Percentiles rank a stretch among this genome's conserved stretches.
Conservation (phyloP, 2,329 filamentous ascomycete species). For the Colletotrichum sp. region DNA sequence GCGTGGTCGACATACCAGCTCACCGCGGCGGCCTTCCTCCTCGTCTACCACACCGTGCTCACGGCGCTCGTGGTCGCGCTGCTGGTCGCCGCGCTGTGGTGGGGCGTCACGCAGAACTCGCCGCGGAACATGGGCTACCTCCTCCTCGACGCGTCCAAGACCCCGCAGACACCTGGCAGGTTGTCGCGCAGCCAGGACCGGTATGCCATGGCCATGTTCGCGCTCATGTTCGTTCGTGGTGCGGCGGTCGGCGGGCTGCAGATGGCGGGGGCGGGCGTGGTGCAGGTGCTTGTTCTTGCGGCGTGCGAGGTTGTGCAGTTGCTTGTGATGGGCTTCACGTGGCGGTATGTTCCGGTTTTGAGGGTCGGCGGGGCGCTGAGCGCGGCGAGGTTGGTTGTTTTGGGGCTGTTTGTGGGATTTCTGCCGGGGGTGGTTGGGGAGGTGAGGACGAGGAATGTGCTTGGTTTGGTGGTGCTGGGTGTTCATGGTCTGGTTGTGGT, state of each 20-base stretch:
- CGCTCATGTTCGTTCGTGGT: slow-evolving; percentile 67
- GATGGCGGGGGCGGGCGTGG: slow-evolving; percentile 46
- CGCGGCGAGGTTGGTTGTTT: neutral
- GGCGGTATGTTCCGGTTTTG: neutral
- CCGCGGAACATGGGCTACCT: slow-evolving; percentile 30
- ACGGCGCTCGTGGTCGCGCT: slow-evolving; percentile 20
- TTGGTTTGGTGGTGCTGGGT: neutral
- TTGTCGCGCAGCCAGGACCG: slow-evolving; percentile 59
- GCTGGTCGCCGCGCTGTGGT: slow-evolving; percentile 28
- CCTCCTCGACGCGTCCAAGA: slow-evolving; percentile 60
- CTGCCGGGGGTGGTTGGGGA: neutral
- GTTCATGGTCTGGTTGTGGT: neutral
- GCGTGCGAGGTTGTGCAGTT: slow-evolving; percentile 72
- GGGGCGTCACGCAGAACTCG: slow-evolving; percentile 25
- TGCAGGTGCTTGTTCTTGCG: slow-evolving; percentile 72
- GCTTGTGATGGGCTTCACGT: slow-evolving; percentile 66
- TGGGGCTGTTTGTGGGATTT: neutral
- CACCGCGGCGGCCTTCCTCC: slow-evolving; percentile 9
- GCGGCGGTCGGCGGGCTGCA: slow-evolving; percentile 72
- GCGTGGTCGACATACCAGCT: slow-evolving; percentile 76
- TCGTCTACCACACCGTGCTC: slow-evolving; percentile 36
- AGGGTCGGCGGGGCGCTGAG: neutral
- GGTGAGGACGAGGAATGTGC: neutral
- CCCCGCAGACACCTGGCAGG: slow-evolving; percentile 54
- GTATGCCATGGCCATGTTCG: slow-evolving; percentile 66